Conservation (phyloP, 768 basidiomycete species). For the Trametes elegans region DNA sequence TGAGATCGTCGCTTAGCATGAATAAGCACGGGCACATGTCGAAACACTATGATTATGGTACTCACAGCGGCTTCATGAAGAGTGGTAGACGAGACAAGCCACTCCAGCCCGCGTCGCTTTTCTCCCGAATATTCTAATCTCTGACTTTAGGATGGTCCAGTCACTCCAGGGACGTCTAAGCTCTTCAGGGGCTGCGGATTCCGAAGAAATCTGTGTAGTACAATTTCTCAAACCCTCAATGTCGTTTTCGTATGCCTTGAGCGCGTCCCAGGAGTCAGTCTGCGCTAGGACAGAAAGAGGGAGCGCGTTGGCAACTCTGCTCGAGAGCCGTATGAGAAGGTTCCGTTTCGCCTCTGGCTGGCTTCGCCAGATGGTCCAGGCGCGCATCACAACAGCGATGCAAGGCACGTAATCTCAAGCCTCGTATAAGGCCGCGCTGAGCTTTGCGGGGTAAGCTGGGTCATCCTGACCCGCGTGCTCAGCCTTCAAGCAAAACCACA, state of each 20-base stretch:
- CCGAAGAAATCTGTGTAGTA: no score
- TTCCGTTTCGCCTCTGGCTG: not conserved
- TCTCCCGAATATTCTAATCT: not conserved
- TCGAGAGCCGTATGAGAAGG: constrained; percentile 11
- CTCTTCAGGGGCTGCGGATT: no score
- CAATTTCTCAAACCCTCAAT: not conserved
- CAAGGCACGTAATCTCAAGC: constrained; percentile 16
- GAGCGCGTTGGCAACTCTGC: not conserved
- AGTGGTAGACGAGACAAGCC: constrained; percentile 3
- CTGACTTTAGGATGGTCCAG: not conserved
- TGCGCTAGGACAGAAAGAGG: constrained; percentile 1
- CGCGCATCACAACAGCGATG: constrained; percentile 16
- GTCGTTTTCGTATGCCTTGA: not conserved
- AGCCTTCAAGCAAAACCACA: constrained; percentile 1
- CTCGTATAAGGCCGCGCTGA: constrained; percentile 25
- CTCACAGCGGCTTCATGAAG: constrained; percentile 11
- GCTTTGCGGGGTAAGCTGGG: constrained; percentile 23
- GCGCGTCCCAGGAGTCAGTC: not conserved
- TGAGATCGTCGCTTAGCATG: not conserved
- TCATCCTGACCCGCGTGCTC: constrained; percentile 10
- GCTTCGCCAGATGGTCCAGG: constrained; percentile 8
- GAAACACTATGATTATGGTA: not conserved
- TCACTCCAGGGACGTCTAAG: constrained; percentile 11
- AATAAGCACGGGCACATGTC: constrained; percentile 2
- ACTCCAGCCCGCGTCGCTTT: not conserved